Evolutionary conservation across 2,329 filamentous ascomycete genomes (phyloP), one percentile per base, ranked within the genome.

Genomic region (Aspergillus luchuensis): DNA sequence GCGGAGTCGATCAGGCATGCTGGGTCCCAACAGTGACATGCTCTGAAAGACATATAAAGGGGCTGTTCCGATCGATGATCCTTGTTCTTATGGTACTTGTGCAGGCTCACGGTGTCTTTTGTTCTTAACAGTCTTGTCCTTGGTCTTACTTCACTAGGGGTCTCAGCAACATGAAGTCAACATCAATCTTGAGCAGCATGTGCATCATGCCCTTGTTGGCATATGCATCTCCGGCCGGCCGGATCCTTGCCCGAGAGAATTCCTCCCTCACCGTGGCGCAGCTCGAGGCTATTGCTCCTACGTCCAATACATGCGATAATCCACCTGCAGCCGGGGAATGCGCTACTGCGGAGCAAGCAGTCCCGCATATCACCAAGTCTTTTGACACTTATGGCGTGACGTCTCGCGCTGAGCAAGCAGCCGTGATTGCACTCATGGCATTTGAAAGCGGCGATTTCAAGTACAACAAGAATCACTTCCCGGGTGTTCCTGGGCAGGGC

Each of bases 371-470:
- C 62, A 77, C 79, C 69, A 66, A 76, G 6, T 82, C 85, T 38
- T 87, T 92, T 74, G 59, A 69, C 17, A 75, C 80, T 10, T 89
- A 91, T 79, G 65, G 73, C 3, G 78, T 92, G 67, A 81, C 76
- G 51, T 73, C 74, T 36, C 76, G 78, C 21, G 83, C 81, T 21
- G 85, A 89, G 67, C 87, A 90, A 71, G 91, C 91, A 6, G 90
- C 88, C 21, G 75, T 93, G 15, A 71, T 95, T 47, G 81, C 87
- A 11, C 80, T 92, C 70, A 89, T 91, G 79, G 85, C 88, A 10
- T 88, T 87, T 71, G 92, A 96, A 78, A 87, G 85, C 1, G 86
- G 59, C 21, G 82, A 88, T 63, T 91, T 93, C 78, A 82, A 84
- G 69, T 93, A 85, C 82, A 91, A 89, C 17, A 54, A 45, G 52